Evolutionary conservation across 2,329 filamentous ascomycete genomes (phyloP), one percentile per base, ranked within the genome.

Genomic region (Clonostachys sp.): DNA sequence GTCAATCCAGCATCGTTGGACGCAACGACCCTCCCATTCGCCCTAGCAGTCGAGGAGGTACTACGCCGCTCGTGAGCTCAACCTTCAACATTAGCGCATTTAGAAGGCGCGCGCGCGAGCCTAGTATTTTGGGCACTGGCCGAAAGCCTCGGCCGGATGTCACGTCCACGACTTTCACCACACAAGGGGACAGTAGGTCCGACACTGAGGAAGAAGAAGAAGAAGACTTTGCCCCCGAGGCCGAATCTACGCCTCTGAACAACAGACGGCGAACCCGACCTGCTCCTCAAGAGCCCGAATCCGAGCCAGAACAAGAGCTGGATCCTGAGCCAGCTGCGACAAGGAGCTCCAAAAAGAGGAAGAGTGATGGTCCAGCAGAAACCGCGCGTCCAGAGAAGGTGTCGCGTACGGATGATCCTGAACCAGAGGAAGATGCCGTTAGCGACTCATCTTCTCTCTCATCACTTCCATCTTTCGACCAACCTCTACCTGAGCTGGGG

Each of bases 161-260:
- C 34, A 45, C 42, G 34, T 38, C 40, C 16, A 30, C 45, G n/a
- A 39, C 45, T 18, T 30, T 30, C 24, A 43, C 38, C 16, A 42
- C 43, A 13, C 42, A 33, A 61, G 63, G 50, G 58, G 24, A 30
- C 45, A 54, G 59, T 30, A 66, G 65, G 34, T 56, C 54, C 34
- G 64, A 70, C 12, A 70, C 78, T 18, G 74, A 78, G 45, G 54
- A 65, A 51, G 62, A 71, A 52, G 64, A 65, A 59, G 62, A 74
- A 55, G 55, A 77, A 71, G 66, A 79, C 54, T 85, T 81, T 57
- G 75, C 71, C 45, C 84, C 76, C 0, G 83, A 87, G 48, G 83
- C 81, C 30, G 83, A 87, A 65, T 85, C 83, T 14, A 89, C 86
- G 7, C 84, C 85, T 5, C 57, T 86, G 24, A 77, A 81, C 49